A percentile compares a stretch with the other conserved stretches of the same genome.
Conservation (phyloP, 2,329 filamentous ascomycete genomes). For the Cytospora chrysosperma region DNA sequence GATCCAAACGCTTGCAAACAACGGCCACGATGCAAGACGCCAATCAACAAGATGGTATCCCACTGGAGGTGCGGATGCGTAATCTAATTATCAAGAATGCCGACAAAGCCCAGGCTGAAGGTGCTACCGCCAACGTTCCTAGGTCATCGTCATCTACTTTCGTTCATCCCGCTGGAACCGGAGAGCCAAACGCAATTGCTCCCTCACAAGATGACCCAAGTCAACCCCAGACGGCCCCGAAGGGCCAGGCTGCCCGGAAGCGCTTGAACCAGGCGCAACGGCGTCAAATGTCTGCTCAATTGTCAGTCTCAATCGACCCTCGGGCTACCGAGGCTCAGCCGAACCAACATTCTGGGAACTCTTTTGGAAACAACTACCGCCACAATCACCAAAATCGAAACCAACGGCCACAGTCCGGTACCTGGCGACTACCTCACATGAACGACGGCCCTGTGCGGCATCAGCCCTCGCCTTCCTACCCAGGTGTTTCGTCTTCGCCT, state of each 20-base stretch:
- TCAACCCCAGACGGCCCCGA: slow-evolving; percentile 27
- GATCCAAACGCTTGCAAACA: neutral
- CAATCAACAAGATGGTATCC: slow-evolving; percentile 19
- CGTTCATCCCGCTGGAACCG: neutral
- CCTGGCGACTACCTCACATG: slow-evolving; percentile 31
- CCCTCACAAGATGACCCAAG: neutral
- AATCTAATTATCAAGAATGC: slow-evolving; percentile 28
- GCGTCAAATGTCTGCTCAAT: slow-evolving; percentile 60
- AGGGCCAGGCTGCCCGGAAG: slow-evolving; percentile 38
- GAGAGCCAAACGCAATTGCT: neutral
- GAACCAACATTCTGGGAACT: slow-evolving; percentile 33
- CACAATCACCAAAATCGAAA: slow-evolving; percentile 32
- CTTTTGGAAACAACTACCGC: slow-evolving; percentile 32
- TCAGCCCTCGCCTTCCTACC: slow-evolving; percentile 35
- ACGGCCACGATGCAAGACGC: slow-evolving; percentile 14
- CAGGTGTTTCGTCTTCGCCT: slow-evolving; percentile 28
- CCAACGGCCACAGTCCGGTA: slow-evolving; percentile 37
- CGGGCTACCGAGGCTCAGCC: slow-evolving; percentile 35
- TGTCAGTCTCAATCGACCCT: slow-evolving; percentile 56
- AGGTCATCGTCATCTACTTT: slow-evolving; percentile 6
- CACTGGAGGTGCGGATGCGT: slow-evolving; percentile 28
- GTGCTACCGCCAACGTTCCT: neutral
- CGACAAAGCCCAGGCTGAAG: slow-evolving; percentile 10
- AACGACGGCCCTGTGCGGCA: slow-evolving; percentile 30
- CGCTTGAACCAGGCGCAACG: slow-evolving; percentile 63